A percentile compares a stretch with the other conserved stretches of the same genome.
Evolutionary conservation across 371 early-diverging fungal genomes (phyloP).

Genomic region (Parasitella parasitica): DNA sequence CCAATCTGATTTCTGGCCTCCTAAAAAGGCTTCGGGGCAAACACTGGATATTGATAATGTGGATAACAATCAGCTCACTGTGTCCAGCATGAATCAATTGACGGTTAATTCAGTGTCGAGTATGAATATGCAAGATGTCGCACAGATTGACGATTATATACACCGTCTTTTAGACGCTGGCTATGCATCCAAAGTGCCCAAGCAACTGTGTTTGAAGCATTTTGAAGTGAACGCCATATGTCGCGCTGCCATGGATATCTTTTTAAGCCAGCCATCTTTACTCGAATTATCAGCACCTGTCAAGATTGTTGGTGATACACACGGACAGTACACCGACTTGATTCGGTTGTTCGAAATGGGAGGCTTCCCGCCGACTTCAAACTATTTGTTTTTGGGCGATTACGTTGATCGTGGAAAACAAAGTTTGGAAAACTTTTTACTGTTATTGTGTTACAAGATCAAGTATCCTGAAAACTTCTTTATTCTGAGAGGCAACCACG

Average conservation of each 20-base stretch:
- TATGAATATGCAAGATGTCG: slow-evolving; percentile 26
- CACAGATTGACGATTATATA: slow-evolving; percentile 85
- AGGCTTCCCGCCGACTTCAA: slow-evolving; percentile 86
- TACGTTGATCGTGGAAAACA: slow-evolving; percentile 97
- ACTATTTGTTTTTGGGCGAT: slow-evolving; percentile 94
- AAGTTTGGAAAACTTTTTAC: slow-evolving; percentile 90
- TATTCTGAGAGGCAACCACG: slow-evolving; percentile 96
- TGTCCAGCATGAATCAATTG: slow-evolving; percentile 46
- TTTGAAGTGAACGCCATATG: slow-evolving; percentile 91
- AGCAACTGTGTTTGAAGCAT: slow-evolving; percentile 73
- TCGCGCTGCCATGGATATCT: slow-evolving; percentile 85
- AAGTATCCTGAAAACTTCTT: slow-evolving; percentile 96
- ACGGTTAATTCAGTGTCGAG: slow-evolving; percentile 46
- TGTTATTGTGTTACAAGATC: slow-evolving; percentile 95
- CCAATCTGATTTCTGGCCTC: slow-evolving; percentile 43
- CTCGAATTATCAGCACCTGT: slow-evolving; percentile 95
- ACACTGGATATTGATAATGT: slow-evolving; percentile 2
- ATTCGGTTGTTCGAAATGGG: slow-evolving; percentile 90
- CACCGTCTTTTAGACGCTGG: slow-evolving; percentile 79
- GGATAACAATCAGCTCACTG: slow-evolving; percentile 43
- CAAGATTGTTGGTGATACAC: slow-evolving; percentile 96
- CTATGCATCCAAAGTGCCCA: slow-evolving; percentile 72
- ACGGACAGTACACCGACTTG: slow-evolving; percentile 93
- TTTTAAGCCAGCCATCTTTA: slow-evolving; percentile 92
- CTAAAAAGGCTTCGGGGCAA: slow-evolving; percentile 16